A percentile compares a stretch with the other conserved stretches of the same genome.
phyloP scores from a whole-genome alignment of 2,329 filamentous ascomycete genomes.

The Hypoxylon sp. region DNA sequence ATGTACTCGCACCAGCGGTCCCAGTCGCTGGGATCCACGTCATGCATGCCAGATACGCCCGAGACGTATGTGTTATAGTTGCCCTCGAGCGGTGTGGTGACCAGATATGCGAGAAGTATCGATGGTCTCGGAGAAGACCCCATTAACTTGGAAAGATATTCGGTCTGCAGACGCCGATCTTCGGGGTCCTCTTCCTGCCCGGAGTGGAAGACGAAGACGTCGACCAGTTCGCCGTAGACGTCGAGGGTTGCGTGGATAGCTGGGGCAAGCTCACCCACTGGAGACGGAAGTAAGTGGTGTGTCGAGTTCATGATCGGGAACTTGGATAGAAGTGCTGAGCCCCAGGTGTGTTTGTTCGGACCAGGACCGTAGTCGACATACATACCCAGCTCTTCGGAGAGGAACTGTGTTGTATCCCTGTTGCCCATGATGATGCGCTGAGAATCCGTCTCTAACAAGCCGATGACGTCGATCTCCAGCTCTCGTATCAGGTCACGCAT shows the following conservation, averaged over 20 bases:
- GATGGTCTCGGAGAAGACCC: slow-evolving; percentile 79
- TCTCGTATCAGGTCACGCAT: slow-evolving; percentile 92
- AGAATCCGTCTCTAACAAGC: slow-evolving; percentile 90
- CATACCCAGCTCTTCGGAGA: slow-evolving; percentile 97
- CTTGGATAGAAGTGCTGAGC: slow-evolving; percentile 88
- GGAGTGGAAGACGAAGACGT: slow-evolving; percentile 98
- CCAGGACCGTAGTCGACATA: slow-evolving; percentile 97
- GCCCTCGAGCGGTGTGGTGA: slow-evolving; percentile 86
- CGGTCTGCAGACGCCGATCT: slow-evolving; percentile 83
- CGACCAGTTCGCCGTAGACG: slow-evolving; percentile 86
- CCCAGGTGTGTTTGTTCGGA: slow-evolving; percentile 99
- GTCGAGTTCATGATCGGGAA: slow-evolving; percentile 98
- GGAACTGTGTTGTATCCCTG: slow-evolving; percentile 91
- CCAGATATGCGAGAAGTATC: slow-evolving; percentile 89
- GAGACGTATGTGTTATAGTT: slow-evolving; percentile 98
- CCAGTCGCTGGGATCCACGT: slow-evolving; percentile 92
- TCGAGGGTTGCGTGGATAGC: slow-evolving; percentile 97
- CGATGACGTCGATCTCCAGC: slow-evolving; percentile 95
- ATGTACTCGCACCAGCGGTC: slow-evolving; percentile 99
- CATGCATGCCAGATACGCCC: slow-evolving; percentile 86
- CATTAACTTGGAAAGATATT: slow-evolving; percentile 91
- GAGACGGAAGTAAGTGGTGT: slow-evolving; percentile 91
- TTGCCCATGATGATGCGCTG: slow-evolving; percentile 99
- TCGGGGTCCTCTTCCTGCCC: slow-evolving; percentile 97
- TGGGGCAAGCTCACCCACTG: slow-evolving; percentile 92